Conservation (phyloP, 192 early-diverging fungal genomes). For the Phycomyces blakesleeanus region DNA sequence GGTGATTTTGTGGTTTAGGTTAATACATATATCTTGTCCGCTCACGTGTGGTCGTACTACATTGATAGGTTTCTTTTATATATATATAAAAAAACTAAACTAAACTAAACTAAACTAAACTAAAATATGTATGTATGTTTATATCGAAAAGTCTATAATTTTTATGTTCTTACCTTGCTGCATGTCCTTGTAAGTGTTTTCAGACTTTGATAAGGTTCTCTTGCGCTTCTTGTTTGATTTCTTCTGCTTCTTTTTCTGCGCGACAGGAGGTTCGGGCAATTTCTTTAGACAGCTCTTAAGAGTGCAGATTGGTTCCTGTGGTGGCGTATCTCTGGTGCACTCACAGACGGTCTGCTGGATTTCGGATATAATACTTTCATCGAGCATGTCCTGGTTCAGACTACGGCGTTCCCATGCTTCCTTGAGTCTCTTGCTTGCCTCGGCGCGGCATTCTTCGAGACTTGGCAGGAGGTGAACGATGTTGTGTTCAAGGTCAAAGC, state of each 20-base stretch:
- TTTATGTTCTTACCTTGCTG: no score
- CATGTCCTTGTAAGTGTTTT: no score
- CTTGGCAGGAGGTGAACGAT: constrained; percentile 36
- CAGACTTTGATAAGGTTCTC: neutral
- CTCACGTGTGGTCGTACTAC: no score
- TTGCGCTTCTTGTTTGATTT: neutral
- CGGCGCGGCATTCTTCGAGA: constrained; percentile 27
- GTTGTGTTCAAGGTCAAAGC: constrained; percentile 36
- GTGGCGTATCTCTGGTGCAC: neutral
- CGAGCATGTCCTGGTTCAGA: constrained; percentile 24
- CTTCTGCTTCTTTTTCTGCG: neutral
- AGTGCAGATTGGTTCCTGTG: neutral
- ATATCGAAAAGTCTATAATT: no score
- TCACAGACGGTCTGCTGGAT: constrained; percentile 10
- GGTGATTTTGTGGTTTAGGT: no score
- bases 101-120: no score
- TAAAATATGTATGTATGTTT: no score
- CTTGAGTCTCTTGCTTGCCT: constrained; percentile 6
- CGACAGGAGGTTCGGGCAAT: neutral
- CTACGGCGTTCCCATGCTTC: constrained; percentile 24
- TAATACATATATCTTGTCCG: no score
- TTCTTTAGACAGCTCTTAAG: neutral
- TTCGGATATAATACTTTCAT: constrained; percentile 31
- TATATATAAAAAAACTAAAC: no score
- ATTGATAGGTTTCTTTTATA: no score